These are phyloP conservation scores for Eucalyptus rudis DNA, from an alignment of 345 rosid species.

Conservation along the genomic window DNA sequence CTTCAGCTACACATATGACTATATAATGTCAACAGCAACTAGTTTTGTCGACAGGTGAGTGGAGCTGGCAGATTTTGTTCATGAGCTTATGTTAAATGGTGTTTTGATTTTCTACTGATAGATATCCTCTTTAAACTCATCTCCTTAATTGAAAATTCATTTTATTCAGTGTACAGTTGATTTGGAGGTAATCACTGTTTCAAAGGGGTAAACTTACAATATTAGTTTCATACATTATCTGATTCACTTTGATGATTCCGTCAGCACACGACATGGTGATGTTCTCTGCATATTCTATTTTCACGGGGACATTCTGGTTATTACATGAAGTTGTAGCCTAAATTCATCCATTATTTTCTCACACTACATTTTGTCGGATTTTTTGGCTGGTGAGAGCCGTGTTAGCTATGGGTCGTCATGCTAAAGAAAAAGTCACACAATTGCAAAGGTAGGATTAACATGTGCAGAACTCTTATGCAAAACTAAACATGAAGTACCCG, in stretches of 20 bases:
- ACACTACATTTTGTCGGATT: neutral
- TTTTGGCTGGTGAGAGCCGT: neutral
- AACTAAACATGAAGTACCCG: neutral
- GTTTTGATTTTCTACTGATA: neutral
- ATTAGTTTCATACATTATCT: neutral
- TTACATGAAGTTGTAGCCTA: neutral
- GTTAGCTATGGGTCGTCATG: neutral
- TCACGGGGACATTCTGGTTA: neutral
- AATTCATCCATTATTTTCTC: neutral
- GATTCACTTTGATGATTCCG: neutral
- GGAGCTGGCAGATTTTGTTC: neutral
- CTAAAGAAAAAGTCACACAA: neutral
- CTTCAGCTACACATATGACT: slow-evolving; percentile 85
- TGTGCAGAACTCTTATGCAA: neutral
- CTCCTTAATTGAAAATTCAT: neutral
- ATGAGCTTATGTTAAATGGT: neutral
- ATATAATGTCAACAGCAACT: slow-evolving; percentile 80
- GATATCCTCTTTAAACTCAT: neutral
- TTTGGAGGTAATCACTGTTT: neutral
- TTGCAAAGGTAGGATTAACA: neutral
- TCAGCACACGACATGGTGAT: neutral
- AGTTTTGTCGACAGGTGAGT: slow-evolving; percentile 98
- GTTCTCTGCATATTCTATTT: neutral
- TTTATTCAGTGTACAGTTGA: neutral
- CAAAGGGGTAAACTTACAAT: neutral